Evolutionary conservation across 352 stramenopile genomes (phyloP), one percentile per base, ranked within the genome.

Genomic region (Phytophthora brassicae): DNA sequence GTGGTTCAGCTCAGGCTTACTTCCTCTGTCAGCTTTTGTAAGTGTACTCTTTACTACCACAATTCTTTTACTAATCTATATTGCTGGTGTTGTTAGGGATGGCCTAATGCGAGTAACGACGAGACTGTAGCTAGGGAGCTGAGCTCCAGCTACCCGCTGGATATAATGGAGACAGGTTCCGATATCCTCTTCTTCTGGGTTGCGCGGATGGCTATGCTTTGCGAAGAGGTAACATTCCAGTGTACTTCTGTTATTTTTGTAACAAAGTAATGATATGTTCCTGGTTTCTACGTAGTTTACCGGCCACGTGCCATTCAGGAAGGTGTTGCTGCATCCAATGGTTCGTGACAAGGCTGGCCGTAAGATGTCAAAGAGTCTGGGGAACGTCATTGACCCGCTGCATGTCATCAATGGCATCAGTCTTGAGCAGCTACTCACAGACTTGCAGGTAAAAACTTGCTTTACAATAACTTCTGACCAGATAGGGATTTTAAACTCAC

Each of bases 151-250:
- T 93, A 92, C 35, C 84, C 86, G 2, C 60, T 92, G 5, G 68
- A 82, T 52, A 55, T 95, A 9, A 89, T 95, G 79, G 86, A 95
- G 55, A 95, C 84, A 1, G 98, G 98, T 13, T 96, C 97, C 26
- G 98, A 99, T 73, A 99, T 99, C 77, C 77, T 99, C 9, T 99
- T 99, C 79, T 99, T 99, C 71, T 99, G 98, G 98, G 98, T 99
- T 41, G 97, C 97, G 13, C 89, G 98, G 39, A 99, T 99, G 98
- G 97, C 98, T 5, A 99, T 99, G 97, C 94, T 99, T 54, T 98
- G 96, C 53, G 85, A 99, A 74, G 89, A 99, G 79, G 88, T 99
- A 44, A 29, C n/a, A 62, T 33, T 39, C 11, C 45, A 29, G 22
- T 49, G 17, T 24, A 24, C 23, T 44, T 24, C 14, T 17, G 38